Evolutionary conservation across 805 yeast genomes (phyloP).

Genomic region (Jamesozyma spencerorum): DNA sequence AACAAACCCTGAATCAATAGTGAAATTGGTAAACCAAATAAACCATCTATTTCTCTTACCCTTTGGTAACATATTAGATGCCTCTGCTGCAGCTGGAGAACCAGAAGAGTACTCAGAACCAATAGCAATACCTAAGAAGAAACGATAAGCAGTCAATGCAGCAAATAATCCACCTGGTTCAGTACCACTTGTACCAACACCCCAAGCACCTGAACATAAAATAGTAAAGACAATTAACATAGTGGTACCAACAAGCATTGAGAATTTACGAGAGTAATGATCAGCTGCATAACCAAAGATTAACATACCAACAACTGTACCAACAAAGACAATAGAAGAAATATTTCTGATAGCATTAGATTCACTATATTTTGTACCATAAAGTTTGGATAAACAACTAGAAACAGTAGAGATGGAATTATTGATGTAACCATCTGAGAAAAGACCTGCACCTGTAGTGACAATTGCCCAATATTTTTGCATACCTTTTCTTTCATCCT

Average conservation of each 20-base stretch:
- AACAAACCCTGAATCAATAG: slow-evolving; percentile 85
- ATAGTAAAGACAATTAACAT: slow-evolving; percentile 72
- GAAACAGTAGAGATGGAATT: slow-evolving; percentile 73
- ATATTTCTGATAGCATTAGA: slow-evolving; percentile 73
- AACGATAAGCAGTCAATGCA: slow-evolving; percentile 75
- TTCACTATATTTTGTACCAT: slow-evolving; percentile 50
- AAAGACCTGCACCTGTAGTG: slow-evolving; percentile 85
- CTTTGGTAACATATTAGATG: slow-evolving; percentile 65
- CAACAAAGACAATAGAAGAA: slow-evolving; percentile 82
- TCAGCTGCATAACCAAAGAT: slow-evolving; percentile 76
- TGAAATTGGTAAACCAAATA: slow-evolving; percentile 76
- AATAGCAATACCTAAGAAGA: slow-evolving; percentile 81
- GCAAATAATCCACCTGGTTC: slow-evolving; percentile 62
- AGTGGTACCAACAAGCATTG: slow-evolving; percentile 71
- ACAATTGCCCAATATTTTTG: slow-evolving; percentile 54
- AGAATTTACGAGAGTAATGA: slow-evolving; percentile 66
- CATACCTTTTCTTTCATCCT: background rate
- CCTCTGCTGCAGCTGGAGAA: slow-evolving; percentile 89
- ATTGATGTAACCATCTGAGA: slow-evolving; percentile 88
- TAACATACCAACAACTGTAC: slow-evolving; percentile 83
- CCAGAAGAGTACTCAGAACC: slow-evolving; percentile 96
- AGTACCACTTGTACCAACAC: slow-evolving; percentile 45
- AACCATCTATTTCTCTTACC: slow-evolving; percentile 86
- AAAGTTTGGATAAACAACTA: slow-evolving; percentile 56
- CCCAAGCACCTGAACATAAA: slow-evolving; percentile 83